Base-by-base conservation (phyloP, 768 basidiomycete species). In the Mycena metata region DNA sequence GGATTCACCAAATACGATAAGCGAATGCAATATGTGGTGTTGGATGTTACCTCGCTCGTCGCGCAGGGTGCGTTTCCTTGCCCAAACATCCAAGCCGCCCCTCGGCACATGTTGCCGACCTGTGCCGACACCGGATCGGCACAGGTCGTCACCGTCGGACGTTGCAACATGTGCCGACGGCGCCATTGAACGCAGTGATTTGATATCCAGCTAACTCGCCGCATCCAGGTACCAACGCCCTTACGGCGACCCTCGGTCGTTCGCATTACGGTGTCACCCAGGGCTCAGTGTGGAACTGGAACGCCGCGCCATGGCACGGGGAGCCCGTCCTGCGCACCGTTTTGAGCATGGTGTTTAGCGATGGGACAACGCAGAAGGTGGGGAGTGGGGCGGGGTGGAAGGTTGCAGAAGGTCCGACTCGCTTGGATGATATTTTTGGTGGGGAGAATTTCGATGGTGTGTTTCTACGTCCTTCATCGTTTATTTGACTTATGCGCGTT, bases 1-100 rank as follows among this genome's bases (percentile, higher is more conserved):
- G 78, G 78, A 0, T 79, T 79, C 66, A 79, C 78, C 35, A 79
- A 77, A 46, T 79, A 76, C 66, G 76, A 76, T 55, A 72, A 64
- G 17, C 62, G 75, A 39, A 62, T 74, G 49, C 76, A 77, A 58
- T 79, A 77, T 39, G 75, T 79, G 36, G 64, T 65, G 23, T 21
- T 79, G 16, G 76, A 77, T 47, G 78, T 79, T 41, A 41, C 30
- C 36, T 9, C 3, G 16, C 43, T 69, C 5, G 47, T 69, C 9
- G 47, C 30, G 26, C 39, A 59, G 30, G 65, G 65, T 60, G 30
- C 30, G 65, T 46, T 46, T 35, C 45, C 15, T 43, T n/a, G n/a
- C n/a, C n/a, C n/a, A n/a, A n/a, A n/a, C n/a, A n/a, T n/a, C n/a
- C n/a, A n/a, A n/a, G n/a, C n/a, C n/a, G n/a, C n/a, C n/a, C n/a